Conservation (phyloP, 1,139 yeast species). For the Lodderomyces beijingensis region DNA sequence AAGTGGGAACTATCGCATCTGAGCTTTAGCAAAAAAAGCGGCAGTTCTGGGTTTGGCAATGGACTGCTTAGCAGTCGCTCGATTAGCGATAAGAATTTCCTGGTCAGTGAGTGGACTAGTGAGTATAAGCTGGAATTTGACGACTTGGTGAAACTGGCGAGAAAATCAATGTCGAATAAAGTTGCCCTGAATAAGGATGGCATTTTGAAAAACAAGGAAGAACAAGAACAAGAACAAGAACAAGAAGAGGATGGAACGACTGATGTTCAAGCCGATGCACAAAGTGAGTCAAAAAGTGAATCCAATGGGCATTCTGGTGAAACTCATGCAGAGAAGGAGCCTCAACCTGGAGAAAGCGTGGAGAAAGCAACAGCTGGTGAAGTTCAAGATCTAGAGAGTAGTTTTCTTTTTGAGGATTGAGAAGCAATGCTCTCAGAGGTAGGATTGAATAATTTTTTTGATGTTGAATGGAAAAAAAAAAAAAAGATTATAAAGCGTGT, state of each 20-base stretch:
- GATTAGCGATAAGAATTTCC: constrained; percentile 37
- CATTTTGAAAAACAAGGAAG: not conserved
- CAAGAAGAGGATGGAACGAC: not conserved
- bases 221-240: not conserved
- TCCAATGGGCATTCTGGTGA: no score
- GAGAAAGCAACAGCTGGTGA: no score
- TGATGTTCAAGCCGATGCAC: no score
- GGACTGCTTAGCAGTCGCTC: constrained; percentile 19
- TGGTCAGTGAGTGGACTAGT: constrained; percentile 47
- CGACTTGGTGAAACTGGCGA: constrained; percentile 50
- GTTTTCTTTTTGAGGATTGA: no score
- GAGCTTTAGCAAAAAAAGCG: constrained; percentile 24
- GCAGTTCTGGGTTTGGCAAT: constrained; percentile 19
- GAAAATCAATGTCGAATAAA: constrained; percentile 15
- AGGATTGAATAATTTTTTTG: no score
- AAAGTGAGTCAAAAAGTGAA: no score
- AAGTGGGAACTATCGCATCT: constrained; percentile 65
- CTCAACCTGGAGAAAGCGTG: no score
- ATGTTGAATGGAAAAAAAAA: no score
- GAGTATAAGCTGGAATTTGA: constrained; percentile 50
- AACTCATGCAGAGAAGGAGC: no score
- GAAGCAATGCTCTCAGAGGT: no score
- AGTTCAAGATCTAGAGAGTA: no score
- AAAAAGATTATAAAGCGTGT: no score
- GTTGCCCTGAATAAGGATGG: not conserved